These are phyloP conservation scores for Theileria parva DNA, from an alignment of 169 alveolate genomes.

Conservation along the genomic window DNA sequence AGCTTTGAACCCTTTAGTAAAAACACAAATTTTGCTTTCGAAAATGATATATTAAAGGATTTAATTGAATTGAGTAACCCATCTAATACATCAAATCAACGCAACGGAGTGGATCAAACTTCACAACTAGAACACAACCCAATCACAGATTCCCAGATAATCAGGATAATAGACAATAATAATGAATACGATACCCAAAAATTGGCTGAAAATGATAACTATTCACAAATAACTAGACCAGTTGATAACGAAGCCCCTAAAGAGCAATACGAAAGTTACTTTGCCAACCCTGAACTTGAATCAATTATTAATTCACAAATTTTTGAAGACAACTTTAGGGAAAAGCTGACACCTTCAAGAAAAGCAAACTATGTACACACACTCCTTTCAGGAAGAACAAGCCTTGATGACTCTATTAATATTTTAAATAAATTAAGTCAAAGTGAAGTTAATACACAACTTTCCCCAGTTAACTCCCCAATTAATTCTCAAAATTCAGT, in stretches of 20 bases:
- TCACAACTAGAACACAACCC: neutral
- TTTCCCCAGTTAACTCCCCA: neutral
- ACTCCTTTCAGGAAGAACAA: constrained; percentile 24
- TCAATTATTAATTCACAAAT: neutral
- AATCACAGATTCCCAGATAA: neutral
- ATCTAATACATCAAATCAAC: neutral
- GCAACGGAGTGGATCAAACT: neutral
- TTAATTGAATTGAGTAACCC: neutral
- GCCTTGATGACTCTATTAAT: constrained; percentile 10
- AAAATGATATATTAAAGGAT: neutral
- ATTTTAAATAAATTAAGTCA: neutral
- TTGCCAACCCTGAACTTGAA: neutral
- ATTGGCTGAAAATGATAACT: neutral
- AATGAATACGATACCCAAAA: neutral
- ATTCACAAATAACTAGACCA: neutral
- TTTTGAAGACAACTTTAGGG: neutral
- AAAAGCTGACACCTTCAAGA: constrained; percentile 25
- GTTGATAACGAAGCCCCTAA: neutral
- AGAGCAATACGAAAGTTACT: neutral
- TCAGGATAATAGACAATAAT: neutral
- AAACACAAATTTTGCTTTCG: neutral
- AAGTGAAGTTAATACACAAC: neutral
- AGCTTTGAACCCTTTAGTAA: neutral
- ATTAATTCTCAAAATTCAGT: neutral
- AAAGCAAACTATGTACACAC: constrained; percentile 40